These are phyloP conservation scores for Allantophomopsis lycopodina DNA, from an alignment of 2,329 filamentous ascomycete genomes.

Conservation along the genomic window DNA sequence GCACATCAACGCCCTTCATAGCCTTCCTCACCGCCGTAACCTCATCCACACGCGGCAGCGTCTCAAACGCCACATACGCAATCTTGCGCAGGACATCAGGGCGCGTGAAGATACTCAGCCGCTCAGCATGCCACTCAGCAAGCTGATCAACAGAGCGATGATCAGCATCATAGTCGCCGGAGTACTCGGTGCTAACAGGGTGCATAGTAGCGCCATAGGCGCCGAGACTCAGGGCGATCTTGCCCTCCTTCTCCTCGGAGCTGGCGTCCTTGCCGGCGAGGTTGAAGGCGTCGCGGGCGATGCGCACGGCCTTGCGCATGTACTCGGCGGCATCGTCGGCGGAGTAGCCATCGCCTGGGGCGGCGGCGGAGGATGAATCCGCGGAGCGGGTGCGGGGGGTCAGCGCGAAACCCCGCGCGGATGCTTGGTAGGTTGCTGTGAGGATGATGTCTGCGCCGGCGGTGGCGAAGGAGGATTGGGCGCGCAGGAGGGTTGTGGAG, in stretches of 20 bases:
- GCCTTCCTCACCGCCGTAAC: slow-evolving; percentile 37
- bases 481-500: slow-evolving; percentile 4
- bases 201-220: slow-evolving; percentile 52
- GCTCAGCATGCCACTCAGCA: slow-evolving; percentile 37
- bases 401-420: slow-evolving; percentile 34
- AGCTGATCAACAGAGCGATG: slow-evolving; percentile 29
- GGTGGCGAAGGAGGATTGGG: slow-evolving; percentile 8
- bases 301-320: slow-evolving; percentile 19
- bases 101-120: slow-evolving; percentile 32
- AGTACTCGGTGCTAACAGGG: slow-evolving; percentile 45
- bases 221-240: slow-evolving; percentile 42
- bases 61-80: slow-evolving; percentile 45
- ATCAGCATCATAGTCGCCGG: slow-evolving; percentile 36
- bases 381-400: neutral
- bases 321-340: slow-evolving; percentile 28
- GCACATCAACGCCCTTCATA: neutral
- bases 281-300: slow-evolving; percentile 18
- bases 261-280: neutral
- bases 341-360: neutral
- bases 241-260: slow-evolving; percentile 5
- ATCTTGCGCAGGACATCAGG: slow-evolving; percentile 18
- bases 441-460: slow-evolving; percentile 45
- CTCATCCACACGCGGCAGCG: slow-evolving; percentile 45
- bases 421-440: slow-evolving; percentile 53
- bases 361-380: neutral